Evolutionary conservation across 73 alveolate species (phyloP).

Genomic region (Paramecium sonneborni): DNA sequence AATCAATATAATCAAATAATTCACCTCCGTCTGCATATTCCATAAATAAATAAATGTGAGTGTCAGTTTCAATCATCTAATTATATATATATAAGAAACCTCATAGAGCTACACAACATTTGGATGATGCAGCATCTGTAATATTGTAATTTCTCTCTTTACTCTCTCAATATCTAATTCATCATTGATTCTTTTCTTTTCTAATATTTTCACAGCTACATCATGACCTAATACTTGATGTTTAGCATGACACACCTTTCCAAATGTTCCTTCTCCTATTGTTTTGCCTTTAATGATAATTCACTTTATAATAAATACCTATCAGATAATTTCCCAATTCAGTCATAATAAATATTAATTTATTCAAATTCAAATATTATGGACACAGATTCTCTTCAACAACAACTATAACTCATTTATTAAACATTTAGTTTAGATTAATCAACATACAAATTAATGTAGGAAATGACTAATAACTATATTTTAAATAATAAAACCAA

Average conservation of each 20-base stretch:
- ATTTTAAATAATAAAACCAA: background rate
- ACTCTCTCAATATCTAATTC: slow-evolving; percentile 65
- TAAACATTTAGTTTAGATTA: background rate
- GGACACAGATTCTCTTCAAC: background rate
- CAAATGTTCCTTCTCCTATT: slow-evolving; percentile 69
- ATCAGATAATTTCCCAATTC: slow-evolving; percentile 50
- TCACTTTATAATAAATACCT: slow-evolving; percentile 6
- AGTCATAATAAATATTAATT: slow-evolving; percentile 24
- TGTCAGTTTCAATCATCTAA: slow-evolving; percentile 83
- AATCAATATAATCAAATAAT: slow-evolving; percentile 80
- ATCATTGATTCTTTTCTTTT: slow-evolving; percentile 61
- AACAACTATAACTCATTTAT: background rate
- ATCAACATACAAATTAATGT: slow-evolving; percentile 24
- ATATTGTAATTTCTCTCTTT: slow-evolving; percentile 56
- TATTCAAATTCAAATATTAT: slow-evolving; percentile 48
- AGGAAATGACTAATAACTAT: slow-evolving; percentile 19
- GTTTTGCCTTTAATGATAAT: slow-evolving; percentile 39
- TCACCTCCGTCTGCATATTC: slow-evolving; percentile 93
- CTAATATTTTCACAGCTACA: slow-evolving; percentile 67
- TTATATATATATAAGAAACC: slow-evolving; percentile 35
- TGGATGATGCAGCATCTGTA: slow-evolving; percentile 60
- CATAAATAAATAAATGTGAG: slow-evolving; percentile 78
- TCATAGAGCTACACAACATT: slow-evolving; percentile 58
- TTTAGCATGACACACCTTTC: slow-evolving; percentile 57
- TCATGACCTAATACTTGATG: slow-evolving; percentile 58